Base-by-base conservation (phyloP, 1,139 yeast genomes). In the Spathaspora sp. region DNA sequence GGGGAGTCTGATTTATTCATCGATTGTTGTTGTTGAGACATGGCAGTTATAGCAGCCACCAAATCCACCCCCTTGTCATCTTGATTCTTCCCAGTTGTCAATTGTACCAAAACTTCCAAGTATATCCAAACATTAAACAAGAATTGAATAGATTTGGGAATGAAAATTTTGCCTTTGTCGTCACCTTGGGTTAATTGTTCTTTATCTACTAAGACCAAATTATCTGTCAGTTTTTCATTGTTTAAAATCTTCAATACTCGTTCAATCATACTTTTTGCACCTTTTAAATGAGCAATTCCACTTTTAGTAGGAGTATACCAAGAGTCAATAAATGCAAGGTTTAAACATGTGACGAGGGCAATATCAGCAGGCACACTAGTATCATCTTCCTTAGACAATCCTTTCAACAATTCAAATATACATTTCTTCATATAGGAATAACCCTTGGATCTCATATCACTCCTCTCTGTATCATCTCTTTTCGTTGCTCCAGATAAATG, bases 251-350 rank as follows among this genome's bases (percentile, higher is more conserved):
- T 50, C 58, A 72, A 59, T 2, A 78, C 74, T 50, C 71, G 73
- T 49, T 76, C 76, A 51, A 82, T 81, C 78, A 82, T 80, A 26
- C 81, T 76, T 50, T 80, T 75, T 2, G 89, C 88, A 13, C 88
- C 88, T 56, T 79, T 78, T 50, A 82, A 70, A 64, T 82, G 89
- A 1, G 86, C 84, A 45, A 83, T 80, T 15, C 88, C 88, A 38
- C 84, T 81, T 7, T 83, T 74, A 4, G 77, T 82, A 52, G 78
- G 84, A 16, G 84, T 75, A 56, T 82, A 86, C 88, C 89, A 84
- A 1, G 84, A 74, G 59, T 84, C 89, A 42, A 85, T 77, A 43
- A 81, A 77, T 0, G 88, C 84, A 48, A 84, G 65, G 24, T 81
- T 79, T 46, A 84, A 60, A 51, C 89, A 82, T 0, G 87, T 80